These are phyloP conservation scores for Kuraishia ogatae DNA, from an alignment of 805 yeast species.

Conservation along the genomic window DNA sequence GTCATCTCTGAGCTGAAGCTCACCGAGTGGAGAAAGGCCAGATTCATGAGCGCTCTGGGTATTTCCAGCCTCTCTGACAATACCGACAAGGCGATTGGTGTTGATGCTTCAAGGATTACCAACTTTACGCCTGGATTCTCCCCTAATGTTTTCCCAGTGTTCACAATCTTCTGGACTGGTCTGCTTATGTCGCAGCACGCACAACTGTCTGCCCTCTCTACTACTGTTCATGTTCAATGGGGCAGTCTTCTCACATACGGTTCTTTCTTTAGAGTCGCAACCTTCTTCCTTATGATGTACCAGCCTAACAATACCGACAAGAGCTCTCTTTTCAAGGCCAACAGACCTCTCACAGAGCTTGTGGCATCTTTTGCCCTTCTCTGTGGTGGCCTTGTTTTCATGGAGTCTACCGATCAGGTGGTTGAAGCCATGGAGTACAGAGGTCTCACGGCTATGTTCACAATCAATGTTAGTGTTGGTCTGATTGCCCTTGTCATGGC, in stretches of 20 bases:
- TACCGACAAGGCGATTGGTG: conserved; percentile 9
- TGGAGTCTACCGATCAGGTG: conserved; percentile 85
- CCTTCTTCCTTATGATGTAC: conserved; percentile 49
- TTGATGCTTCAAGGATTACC: conserved; percentile 10
- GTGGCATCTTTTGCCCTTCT: conserved; percentile 70
- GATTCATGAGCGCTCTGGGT: conserved; percentile 10
- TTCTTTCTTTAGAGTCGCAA: conserved; percentile 63
- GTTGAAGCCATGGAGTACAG: conserved; percentile 74
- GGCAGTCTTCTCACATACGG: conserved; percentile 80
- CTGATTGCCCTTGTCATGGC: conserved; percentile 72
- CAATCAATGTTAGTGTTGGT: conserved; percentile 82
- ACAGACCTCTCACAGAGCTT: conserved; percentile 82
- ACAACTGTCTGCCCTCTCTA: conserved; percentile 73
- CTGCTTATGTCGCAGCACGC: conserved; percentile 89
- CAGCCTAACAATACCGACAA: conserved; percentile 21
- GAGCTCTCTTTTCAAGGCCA: conserved; percentile 28
- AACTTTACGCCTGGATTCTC: conserved; percentile 63
- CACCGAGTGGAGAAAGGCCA: conserved; percentile 43
- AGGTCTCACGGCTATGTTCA: conserved; percentile 84
- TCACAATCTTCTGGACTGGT: conserved; percentile 96
- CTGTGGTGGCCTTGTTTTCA: conserved; percentile 86
- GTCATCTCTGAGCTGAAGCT: conserved; percentile 67
- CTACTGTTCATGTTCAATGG: conserved; percentile 86
- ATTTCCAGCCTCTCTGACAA: background rate
- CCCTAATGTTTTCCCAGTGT: conserved; percentile 90